Evolutionary conservation across 2,329 filamentous ascomycete species (phyloP), one percentile per base, ranked within the genome.

Genomic region (Geoglossum cookeanum): DNA sequence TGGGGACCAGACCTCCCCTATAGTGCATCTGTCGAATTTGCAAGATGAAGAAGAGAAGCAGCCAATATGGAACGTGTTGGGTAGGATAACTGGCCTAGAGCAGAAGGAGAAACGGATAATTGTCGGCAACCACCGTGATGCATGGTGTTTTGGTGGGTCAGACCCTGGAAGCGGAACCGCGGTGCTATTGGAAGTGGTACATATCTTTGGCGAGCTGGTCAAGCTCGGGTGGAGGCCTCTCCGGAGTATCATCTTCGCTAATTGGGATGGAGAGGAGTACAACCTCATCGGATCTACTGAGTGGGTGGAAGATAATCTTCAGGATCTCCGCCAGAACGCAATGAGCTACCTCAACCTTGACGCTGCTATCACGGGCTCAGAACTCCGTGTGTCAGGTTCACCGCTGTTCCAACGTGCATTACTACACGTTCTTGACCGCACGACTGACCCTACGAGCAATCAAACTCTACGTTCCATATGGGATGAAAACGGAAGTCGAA

Each of bases 161-260:
- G 87, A 92, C 64, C 86, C 92, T 1, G 87, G 89, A 62, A 86
- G 86, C 57, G 92, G 91, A 32, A 94, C 89, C 0, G 91, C 91
- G 4, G 78, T 97, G 45, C 84, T 98, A 77, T 77, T 97, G 57
- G 92, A 98, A 71, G 76, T 97, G 58, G 83, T 86, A 27, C 82
- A 85, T 49, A 81, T 95, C 54, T 87, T 98, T 64, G 88, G 89
- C 45, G 81, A 87, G 61, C 77, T 97, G 15, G 75, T 83, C 27
- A 70, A 75, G 15, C 79, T 81, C 58, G 91, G 90, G 56, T 98
- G 92, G 92, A 79, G 86, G 30, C 92, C 92, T 1, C 75, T 94
- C 15, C 84, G 92, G n/a, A 94, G 88, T 3, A 94, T 98, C 61
- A 86, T 94, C 68, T 97, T 98, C 68, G 89, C 90, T 65, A 95